These are phyloP conservation scores for Suillus discolor DNA, from an alignment of 768 basidiomycete species.

Conservation along the genomic window DNA sequence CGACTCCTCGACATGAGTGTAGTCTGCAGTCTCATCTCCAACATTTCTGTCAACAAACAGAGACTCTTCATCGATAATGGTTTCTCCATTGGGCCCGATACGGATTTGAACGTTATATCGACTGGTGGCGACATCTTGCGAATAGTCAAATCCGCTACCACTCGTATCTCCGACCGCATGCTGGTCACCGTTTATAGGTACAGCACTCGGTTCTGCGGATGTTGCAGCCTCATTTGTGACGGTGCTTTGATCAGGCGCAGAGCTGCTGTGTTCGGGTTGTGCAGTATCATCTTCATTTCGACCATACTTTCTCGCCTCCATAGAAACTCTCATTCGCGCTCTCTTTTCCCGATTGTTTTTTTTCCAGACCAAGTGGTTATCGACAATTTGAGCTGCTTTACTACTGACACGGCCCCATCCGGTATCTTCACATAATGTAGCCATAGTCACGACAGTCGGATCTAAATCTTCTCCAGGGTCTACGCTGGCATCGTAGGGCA, in stretches of 20 bases:
- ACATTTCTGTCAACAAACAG: conserved; percentile 74
- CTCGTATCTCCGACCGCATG: conserved; percentile 42
- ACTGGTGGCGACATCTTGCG: conserved; percentile 62
- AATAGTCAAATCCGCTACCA: conserved; percentile 71
- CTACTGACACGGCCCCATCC: conserved; percentile 80
- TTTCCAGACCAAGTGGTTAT: conserved; percentile 75
- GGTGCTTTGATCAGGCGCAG: conserved; percentile 13
- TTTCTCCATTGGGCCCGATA: conserved; percentile 85
- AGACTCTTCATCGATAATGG: conserved; percentile 84
- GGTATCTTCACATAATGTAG: conserved; percentile 72
- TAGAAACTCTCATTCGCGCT: conserved; percentile 57
- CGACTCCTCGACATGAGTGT: conserved; percentile 80
- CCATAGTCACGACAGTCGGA: conserved; percentile 86
- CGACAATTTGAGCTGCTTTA: conserved; percentile 72
- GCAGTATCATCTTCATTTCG: conserved; percentile 51
- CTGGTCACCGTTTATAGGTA: not conserved
- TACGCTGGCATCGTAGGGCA: conserved; percentile 60
- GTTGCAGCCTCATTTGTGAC: conserved; percentile 11
- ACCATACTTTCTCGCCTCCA: conserved; percentile 81
- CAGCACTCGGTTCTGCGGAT: conserved; percentile 20
- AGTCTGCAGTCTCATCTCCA: conserved; percentile 69
- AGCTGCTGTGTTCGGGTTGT: conserved; percentile 16
- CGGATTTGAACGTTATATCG: conserved; percentile 85
- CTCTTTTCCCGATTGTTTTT: conserved; percentile 66
- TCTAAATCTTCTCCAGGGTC: conserved; percentile 79